These are phyloP conservation scores for Flaveria sonorensis DNA, from an alignment of 129 eudicot species.

Conservation along the genomic window DNA sequence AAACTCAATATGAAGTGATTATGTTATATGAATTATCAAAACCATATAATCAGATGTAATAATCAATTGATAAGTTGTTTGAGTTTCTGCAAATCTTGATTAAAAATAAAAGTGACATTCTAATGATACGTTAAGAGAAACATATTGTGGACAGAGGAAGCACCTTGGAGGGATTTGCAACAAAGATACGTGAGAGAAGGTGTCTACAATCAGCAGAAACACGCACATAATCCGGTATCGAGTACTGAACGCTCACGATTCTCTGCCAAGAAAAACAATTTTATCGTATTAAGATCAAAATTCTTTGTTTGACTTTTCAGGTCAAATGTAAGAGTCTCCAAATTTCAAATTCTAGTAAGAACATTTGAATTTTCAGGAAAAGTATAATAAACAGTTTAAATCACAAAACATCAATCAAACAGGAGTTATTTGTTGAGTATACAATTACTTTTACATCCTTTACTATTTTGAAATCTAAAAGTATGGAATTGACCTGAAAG, in stretches of 20 bases:
- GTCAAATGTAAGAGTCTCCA: slow-evolving; percentile 11
- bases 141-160: slow-evolving; percentile 19
- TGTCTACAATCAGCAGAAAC: slow-evolving; percentile 65
- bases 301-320: background rate
- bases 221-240: slow-evolving; percentile 76
- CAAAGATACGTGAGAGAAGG: slow-evolving; percentile 69
- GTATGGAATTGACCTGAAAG: slow-evolving; percentile 20
- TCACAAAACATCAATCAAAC: background rate
- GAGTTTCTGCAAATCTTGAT: background rate
- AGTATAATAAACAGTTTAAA: background rate
- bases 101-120: background rate
- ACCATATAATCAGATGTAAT: too few relatives aligned
- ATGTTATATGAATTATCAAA: background rate
- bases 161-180: slow-evolving; percentile 75
- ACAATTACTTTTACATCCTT: background rate
- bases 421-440: background rate
- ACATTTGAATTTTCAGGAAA: background rate
- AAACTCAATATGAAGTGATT: background rate
- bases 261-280: slow-evolving; percentile 44
- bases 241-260: slow-evolving; percentile 64
- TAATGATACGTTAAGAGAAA: background rate
- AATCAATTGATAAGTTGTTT: background rate
- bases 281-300: slow-evolving; percentile 13
- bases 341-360: background rate
- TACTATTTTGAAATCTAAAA: slow-evolving; percentile 4